These are phyloP conservation scores for Solidago caesia DNA, from an alignment of 129 eudicot species.

Conservation along the genomic window DNA sequence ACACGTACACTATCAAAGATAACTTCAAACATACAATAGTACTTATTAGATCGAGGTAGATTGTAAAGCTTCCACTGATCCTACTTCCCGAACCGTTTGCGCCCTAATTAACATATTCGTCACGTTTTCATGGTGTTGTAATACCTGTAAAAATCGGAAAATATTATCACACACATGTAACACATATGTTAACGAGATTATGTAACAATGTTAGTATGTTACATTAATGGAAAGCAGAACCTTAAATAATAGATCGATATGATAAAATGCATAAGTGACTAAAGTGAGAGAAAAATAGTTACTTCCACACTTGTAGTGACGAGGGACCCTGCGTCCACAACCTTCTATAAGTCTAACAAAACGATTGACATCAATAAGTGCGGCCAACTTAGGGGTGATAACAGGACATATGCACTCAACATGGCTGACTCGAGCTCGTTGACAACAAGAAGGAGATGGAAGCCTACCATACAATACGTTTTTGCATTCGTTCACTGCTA, in stretches of 20 bases:
- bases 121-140: constrained; percentile 14
- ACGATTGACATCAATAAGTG: constrained; percentile 37
- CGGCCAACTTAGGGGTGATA: constrained; percentile 43
- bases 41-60: background rate
- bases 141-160: constrained; percentile 14
- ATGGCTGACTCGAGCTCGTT: constrained; percentile 36
- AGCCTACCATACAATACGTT: constrained; percentile 25
- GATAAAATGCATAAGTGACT: too few species aligned
- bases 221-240: background rate
- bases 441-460: constrained; percentile 40
- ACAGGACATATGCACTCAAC: constrained; percentile 44
- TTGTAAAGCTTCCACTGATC: background rate
- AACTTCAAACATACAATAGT: background rate
- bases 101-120: background rate
- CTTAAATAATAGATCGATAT: too few species aligned
- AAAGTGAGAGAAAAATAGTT: background rate
- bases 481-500: constrained; percentile 38
- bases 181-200: background rate
- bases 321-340: constrained; percentile 51
- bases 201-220: too few species aligned
- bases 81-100: background rate
- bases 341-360: constrained; percentile 37
- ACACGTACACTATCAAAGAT: background rate
- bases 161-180: background rate
- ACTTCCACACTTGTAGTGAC: constrained; percentile 51